Base-by-base conservation (phyloP, 2,329 filamentous ascomycete species). In the Leptosphaerulina australis region DNA sequence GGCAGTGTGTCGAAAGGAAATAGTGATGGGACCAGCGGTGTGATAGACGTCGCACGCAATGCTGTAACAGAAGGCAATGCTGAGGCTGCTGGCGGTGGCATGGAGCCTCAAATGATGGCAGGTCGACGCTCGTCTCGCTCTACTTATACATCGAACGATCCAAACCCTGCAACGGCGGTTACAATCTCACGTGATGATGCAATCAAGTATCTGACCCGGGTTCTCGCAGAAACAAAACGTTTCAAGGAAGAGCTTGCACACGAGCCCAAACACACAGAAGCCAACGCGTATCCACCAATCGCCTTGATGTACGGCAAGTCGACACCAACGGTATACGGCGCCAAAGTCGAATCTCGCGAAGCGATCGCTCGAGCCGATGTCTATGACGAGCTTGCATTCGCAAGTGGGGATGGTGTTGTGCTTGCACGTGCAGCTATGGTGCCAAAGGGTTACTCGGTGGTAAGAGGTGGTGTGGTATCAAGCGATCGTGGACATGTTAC, bases 401-500 rank as follows among this genome's bases (percentile, higher is more conserved):
- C 88, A 0, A 87, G 87, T 17, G 91, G 92, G 2, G 92, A 97
- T 68, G 93, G 92, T 0, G 92, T 97, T 0, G 91, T 93, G 45
- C 80, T 97, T 5, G 90, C 92, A 0, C 84, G 84, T 40, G 90
- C 93, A 54, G 88, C 91, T 0, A 93, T 95, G 89, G 73, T 95
- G 33, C 92, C 92, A 0, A 76, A 83, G 2, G 91, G 91, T 0
- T 97, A 96, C 68, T 80, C 82, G 38, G 78, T 88, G 26, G 90
- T 87, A 1, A 83, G 81, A 35, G 87, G 86, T 10, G 91, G 91
- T 0, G 77, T 90, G 14, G 83, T 96, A 10, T 87, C 84, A 60
- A 91, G 87, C 44, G 90, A 96, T 58, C 80, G 91, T 3, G 92
- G 93, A 0, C 93, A 97, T 75, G 87, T 97, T 26, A 91, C 89